Conservation (phyloP, 2,329 filamentous ascomycete species). For the Alternaria rosae region DNA sequence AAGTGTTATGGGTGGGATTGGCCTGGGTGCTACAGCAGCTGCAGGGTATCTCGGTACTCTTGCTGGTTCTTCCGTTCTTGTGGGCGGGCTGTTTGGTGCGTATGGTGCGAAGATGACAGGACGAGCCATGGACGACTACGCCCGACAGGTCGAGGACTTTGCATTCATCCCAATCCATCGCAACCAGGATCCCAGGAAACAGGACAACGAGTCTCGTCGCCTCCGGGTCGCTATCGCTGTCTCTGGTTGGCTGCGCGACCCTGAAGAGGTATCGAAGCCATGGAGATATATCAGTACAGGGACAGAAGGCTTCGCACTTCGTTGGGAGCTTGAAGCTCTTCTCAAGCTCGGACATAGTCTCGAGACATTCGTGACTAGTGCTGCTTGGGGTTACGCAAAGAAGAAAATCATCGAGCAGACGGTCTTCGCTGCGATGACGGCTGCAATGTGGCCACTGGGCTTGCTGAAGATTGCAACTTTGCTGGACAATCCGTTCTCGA, state of each 20-base stretch:
- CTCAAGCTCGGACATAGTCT: conserved; percentile 80
- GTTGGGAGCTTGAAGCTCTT: conserved; percentile 82
- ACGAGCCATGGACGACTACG: conserved; percentile 88
- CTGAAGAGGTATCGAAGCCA: conserved; percentile 74
- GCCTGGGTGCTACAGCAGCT: conserved; percentile 75
- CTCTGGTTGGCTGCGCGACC: conserved; percentile 78
- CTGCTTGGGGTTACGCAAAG: conserved; percentile 81
- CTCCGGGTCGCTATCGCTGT: conserved; percentile 84
- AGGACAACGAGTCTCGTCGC: conserved; percentile 56
- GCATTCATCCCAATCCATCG: conserved; percentile 74
- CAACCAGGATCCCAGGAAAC: conserved; percentile 56
- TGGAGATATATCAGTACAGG: conserved; percentile 79
- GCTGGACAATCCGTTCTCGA: conserved; percentile 82
- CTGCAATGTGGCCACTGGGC: conserved; percentile 59
- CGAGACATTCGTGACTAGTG: conserved; percentile 77
- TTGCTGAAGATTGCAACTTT: conserved; percentile 60
- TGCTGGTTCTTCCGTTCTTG: conserved; percentile 78
- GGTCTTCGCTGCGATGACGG: conserved; percentile 55
- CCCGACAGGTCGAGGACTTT: conserved; percentile 87
- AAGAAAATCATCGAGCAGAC: conserved; percentile 74
- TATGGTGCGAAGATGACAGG: conserved; percentile 84
- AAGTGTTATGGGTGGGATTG: conserved; percentile 77
- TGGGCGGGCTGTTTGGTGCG: conserved; percentile 90
- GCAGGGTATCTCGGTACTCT: conserved; percentile 81
- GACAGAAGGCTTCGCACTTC: conserved; percentile 80